Evolutionary conservation across 441 rosid species (phyloP), one percentile per base, ranked within the genome.

Genomic region (Pelargonium australe): DNA sequence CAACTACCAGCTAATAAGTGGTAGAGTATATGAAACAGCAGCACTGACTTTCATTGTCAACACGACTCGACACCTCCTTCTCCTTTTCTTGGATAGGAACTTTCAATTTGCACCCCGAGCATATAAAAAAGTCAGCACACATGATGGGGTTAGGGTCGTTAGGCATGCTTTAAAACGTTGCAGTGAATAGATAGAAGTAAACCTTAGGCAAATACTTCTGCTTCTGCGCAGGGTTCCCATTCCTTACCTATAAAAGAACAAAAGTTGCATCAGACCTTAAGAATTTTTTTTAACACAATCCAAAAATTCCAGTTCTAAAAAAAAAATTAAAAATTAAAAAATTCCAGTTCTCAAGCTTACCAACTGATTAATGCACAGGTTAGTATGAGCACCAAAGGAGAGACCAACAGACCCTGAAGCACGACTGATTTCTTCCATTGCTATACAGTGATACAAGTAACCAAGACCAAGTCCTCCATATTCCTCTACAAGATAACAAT

Each of bases 391-490:
- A 75, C 97, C 97, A 72, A 87, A 94, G 58, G 99, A 89, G 73
- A 94, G 82, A n/a, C 83, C 97, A 76, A 91, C 99, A 5, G 96
- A 91, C 20, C 95, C 96, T 0, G 99, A 94, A 44, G 97, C 96
- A 45, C 91, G 87, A 67, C 96, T 91, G 75, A 94, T 79, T 80
- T 91, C 96, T 76, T 94, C 99, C 91, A 94, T 73, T 2, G 95
- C 96, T 78, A 91, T 79, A 74, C 99, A 91, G 70, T 91, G 97
- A 75, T 88, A 94, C 81, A 91, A 80, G 78, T 94, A 94, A 77
- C 97, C 97, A 76, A 94, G 99, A 68, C 97, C 96, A 76, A 94
- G 83, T 61, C 99, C 97, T 77, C 99, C 99, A 76, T 87, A 87
- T 76, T 85, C 97, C 95, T 88, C 99, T 91, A 62, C 67, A 80